Percentiles rank a stretch among this genome's conserved stretches.
These are phyloP conservation scores for Schoenoplectus triqueter DNA, from an alignment of 202 grass and related monocot genomes.

Conservation along the genomic window DNA sequence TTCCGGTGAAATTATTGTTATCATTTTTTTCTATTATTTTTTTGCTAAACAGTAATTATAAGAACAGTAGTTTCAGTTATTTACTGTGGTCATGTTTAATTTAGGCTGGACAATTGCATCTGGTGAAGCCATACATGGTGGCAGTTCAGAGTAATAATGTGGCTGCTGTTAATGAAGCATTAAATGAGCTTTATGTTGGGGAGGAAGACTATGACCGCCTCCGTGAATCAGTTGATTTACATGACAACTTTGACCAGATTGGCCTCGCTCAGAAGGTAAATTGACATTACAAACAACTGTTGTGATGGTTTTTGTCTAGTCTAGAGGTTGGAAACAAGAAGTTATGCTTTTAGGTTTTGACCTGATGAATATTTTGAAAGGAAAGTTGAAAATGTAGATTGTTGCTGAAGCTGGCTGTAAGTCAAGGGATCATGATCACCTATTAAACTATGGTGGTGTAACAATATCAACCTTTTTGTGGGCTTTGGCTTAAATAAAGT, in stretches of 20 bases:
- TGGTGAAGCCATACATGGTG: constrained; percentile 99
- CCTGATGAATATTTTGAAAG: background rate
- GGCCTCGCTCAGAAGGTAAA: constrained; percentile 96
- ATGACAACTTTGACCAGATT: constrained; percentile 98
- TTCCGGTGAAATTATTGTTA: background rate
- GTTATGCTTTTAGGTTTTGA: background rate
- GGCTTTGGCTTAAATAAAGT: background rate
- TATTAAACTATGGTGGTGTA: background rate
- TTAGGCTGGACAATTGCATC: constrained; percentile 86
- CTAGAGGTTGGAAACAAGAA: background rate
- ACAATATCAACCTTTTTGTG: background rate
- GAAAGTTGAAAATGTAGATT: background rate
- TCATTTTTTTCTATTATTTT: background rate
- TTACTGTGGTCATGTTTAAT: constrained; percentile 30
- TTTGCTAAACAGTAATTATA: constrained; percentile 22
- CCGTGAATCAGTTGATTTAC: constrained; percentile 90
- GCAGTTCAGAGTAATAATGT: constrained; percentile 99
- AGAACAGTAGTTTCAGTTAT: constrained; percentile 7
- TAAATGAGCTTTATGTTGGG: constrained; percentile 87
- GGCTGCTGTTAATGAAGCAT: constrained; percentile 93
- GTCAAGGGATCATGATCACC: background rate
- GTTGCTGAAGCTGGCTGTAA: background rate
- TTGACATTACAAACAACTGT: background rate
- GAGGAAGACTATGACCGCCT: constrained; percentile 92
- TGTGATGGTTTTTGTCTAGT: constrained; percentile 5